Base-by-base conservation (phyloP, 176 grass and related monocot species). In the Carex myosuroides region DNA sequence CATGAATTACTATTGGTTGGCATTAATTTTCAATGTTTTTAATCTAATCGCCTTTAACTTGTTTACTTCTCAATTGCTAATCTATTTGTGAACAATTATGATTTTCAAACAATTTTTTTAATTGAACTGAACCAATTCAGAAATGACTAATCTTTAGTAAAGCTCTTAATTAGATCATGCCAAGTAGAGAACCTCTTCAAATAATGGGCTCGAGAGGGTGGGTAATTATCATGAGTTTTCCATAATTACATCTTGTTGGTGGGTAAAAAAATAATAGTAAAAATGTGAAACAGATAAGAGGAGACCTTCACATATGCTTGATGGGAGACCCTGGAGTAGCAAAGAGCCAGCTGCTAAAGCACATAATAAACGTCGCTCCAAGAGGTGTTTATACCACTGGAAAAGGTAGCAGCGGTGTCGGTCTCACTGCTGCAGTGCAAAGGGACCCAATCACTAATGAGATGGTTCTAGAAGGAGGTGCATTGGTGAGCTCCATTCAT, bases 281-380 rank as follows among this genome's bases (percentile, higher is more conserved):
- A 41, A 12, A 63, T n/a, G 12, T 44, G 58, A 41, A 83, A 83
- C 89, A 99, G 97, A 96, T 99, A 64, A 99, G 97, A 99, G 97
- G 97, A 50, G 97, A 99, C 30, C 85, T 99, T 30, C 97, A 99
- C 83, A 87, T 99, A 75, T 99, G 97, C 87, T 87, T 99, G 63
- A 99, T 99, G 97, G 97, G 97, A 79, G 97, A 99, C 81, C 97
- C 97, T 92, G 97, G 97, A 80, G 97, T 99, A 74, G 97, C 97
- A 52, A 99, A 99, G 87, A 99, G 97, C 82, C 97, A 99, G 86
- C 90, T 99, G 79, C 81, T 99, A 55, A 99, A 99, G 81, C 97
- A 99, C 77, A 99, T 99, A n/a, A 95, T 99, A 73, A 99, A 99
- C 37, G 93, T 99, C 60, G 93, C 97, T 82, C 97, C 97, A 86